Percentiles rank a stretch among this genome's conserved stretches.
These are phyloP conservation scores for Cyclanthera cordifolia DNA, from an alignment of 306 rosid genomes.

Conservation along the genomic window DNA sequence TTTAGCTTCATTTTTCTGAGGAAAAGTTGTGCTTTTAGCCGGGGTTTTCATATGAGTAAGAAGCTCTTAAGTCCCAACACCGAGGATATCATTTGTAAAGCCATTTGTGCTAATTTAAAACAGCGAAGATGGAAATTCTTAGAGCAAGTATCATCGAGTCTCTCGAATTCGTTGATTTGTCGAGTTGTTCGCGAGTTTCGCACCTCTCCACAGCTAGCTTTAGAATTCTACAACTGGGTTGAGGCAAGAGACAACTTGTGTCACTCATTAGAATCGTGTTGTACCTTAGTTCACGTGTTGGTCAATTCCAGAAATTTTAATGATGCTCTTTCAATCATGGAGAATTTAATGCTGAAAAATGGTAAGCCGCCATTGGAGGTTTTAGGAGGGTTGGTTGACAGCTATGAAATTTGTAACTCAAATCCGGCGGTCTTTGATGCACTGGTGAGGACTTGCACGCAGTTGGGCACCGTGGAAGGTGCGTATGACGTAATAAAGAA, in stretches of 20 bases:
- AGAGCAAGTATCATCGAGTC: conserved; percentile 29
- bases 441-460: conserved; percentile 43
- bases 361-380: conserved; percentile 26
- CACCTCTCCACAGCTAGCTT: conserved; percentile 29
- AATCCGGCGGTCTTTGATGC: conserved; percentile 41
- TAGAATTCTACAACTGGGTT: conserved; percentile 38
- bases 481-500: conserved; percentile 37
- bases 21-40: conserved; percentile 5
- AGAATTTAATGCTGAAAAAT: conserved; percentile 23
- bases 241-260: conserved; percentile 17
- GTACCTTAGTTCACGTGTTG: conserved; percentile 41
- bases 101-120: conserved; percentile 35
- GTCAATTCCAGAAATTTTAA: conserved; percentile 35
- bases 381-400: conserved; percentile 32
- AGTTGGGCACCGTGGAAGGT: conserved; percentile 27
- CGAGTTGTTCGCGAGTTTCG: conserved; percentile 39
- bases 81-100: conserved; percentile 33
- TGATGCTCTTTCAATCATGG: conserved; percentile 33
- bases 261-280: conserved; percentile 28
- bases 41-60: conserved; percentile 28
- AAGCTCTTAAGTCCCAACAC: conserved; percentile 29
- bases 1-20: conserved; percentile 15
- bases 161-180: conserved; percentile 25
- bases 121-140: conserved; percentile 40
- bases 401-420: conserved; percentile 24